These are phyloP conservation scores for Crithidia mellificae DNA, from an alignment of 208 protist species.

Conservation along the genomic window DNA sequence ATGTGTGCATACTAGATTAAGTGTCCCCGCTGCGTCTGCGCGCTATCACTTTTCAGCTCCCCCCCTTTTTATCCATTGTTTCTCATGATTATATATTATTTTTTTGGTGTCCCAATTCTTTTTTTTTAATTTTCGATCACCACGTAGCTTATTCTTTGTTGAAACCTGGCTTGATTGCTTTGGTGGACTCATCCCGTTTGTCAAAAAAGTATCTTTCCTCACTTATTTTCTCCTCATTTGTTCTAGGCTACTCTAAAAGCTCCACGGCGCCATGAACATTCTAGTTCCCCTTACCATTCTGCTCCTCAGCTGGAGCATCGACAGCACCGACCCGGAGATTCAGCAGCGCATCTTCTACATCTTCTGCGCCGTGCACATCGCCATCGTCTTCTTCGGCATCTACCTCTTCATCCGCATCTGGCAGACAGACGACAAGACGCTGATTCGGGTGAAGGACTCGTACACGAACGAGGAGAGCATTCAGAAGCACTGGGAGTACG, in stretches of 20 bases:
- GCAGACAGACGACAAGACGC: constrained; percentile 35
- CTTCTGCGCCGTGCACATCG: constrained; percentile 63
- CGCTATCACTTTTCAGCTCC: too few relatives aligned
- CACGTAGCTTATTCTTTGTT: too few relatives aligned
- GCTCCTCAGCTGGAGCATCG: constrained; percentile 80
- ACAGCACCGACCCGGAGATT: constrained; percentile 72
- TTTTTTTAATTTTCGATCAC: too few relatives aligned
- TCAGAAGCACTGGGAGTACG: constrained; percentile 67
- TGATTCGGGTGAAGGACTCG: constrained; percentile 54
- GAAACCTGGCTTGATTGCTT: too few relatives aligned
- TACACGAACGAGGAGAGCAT: constrained; percentile 52
- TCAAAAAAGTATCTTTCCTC: too few relatives aligned
- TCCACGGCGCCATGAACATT: constrained; percentile 58
- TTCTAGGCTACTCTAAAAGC: not conserved
- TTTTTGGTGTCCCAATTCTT: too few relatives aligned
- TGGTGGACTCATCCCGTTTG: too few relatives aligned
- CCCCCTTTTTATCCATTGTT: too few relatives aligned
- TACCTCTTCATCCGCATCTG: constrained; percentile 67
- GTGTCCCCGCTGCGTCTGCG: too few relatives aligned
- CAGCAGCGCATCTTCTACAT: constrained; percentile 49
- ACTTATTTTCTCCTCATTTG: not conserved
- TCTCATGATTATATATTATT: too few relatives aligned
- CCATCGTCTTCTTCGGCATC: constrained; percentile 39
- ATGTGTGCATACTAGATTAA: too few relatives aligned
- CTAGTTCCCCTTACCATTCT: constrained; percentile 68